phyloP scores from a whole-genome alignment of 2,329 filamentous ascomycete species.

The Calonectria hongkongensis region DNA sequence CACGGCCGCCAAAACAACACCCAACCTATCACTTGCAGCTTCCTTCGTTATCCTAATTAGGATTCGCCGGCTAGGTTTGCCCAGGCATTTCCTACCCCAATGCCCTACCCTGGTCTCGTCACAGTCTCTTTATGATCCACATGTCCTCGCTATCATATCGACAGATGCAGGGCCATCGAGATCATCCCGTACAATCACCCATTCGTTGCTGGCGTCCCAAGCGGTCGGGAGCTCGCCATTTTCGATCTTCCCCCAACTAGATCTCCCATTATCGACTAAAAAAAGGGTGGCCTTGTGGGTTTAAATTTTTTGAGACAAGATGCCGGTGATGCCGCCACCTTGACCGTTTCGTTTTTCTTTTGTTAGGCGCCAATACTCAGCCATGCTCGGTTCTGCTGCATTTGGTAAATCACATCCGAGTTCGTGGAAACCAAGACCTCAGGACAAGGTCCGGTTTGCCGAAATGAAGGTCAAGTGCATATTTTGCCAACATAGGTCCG shows the following conservation, averaged over 20 bases:
- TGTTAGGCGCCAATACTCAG: not conserved
- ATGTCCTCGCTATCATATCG: conserved; percentile 38
- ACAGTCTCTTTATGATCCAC: conserved; percentile 29
- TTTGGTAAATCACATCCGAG: conserved; percentile 29
- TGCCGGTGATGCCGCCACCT: conserved; percentile 16
- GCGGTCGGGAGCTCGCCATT: conserved; percentile 31
- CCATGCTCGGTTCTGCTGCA: conserved; percentile 1
- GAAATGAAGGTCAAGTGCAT: conserved; percentile 35
- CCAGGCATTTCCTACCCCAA: conserved; percentile 21
- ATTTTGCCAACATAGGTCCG: conserved; percentile 29
- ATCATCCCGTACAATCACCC: conserved; percentile 30
- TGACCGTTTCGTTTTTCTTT: conserved; percentile 21
- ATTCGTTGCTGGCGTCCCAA: conserved; percentile 35
- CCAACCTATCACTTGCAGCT: conserved; percentile 37
- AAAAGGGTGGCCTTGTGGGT: not conserved
- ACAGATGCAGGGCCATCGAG: conserved; percentile 40
- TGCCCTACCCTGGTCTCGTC: conserved; percentile 26
- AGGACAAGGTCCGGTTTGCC: conserved; percentile 28
- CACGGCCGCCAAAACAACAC: conserved; percentile 30
- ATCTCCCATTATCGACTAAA: conserved; percentile 16
- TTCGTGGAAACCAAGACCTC: conserved; percentile 6
- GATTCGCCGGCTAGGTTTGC: conserved; percentile 25
- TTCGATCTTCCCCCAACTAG: conserved; percentile 9
- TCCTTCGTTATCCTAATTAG: conserved; percentile 14
- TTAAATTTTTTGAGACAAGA: conserved; percentile 6